Conservation (phyloP, 179 eudicot species). For the Beta macrorhiza region DNA sequence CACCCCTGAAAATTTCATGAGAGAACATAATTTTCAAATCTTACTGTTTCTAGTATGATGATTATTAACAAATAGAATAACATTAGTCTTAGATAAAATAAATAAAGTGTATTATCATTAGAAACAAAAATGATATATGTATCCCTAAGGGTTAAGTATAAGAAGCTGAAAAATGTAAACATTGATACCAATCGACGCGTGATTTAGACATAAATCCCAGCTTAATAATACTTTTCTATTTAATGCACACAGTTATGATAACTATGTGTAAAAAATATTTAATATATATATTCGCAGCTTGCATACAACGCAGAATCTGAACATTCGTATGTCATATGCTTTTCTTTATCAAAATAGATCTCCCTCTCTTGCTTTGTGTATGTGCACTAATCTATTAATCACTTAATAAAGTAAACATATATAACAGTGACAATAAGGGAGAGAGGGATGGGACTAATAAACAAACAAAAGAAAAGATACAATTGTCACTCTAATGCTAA, state of each 20-base stretch:
- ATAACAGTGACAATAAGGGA: neutral
- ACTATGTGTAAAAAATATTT: no score
- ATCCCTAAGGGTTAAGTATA: neutral
- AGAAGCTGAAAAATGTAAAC: neutral
- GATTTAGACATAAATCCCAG: neutral
- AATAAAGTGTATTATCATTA: neutral
- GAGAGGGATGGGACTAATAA: no score
- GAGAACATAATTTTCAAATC: neutral
- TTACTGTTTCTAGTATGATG: neutral
- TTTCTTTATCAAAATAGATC: neutral
- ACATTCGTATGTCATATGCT: neutral
- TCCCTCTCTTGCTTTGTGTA: neutral
- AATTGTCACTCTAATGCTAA: no score
- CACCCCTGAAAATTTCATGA: neutral
- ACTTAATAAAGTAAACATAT: neutral
- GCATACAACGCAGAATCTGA: neutral
- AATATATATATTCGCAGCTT: neutral
- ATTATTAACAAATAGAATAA: neutral
- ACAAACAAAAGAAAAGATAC: neutral
- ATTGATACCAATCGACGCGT: neutral
- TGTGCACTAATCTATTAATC: neutral
- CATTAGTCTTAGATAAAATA: neutral
- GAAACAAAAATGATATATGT: no score
- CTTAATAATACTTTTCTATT: neutral
- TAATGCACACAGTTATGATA: neutral